These are phyloP conservation scores for Trichoderma oligosporum DNA, from an alignment of 2,329 filamentous ascomycete species.

Conservation along the genomic window DNA sequence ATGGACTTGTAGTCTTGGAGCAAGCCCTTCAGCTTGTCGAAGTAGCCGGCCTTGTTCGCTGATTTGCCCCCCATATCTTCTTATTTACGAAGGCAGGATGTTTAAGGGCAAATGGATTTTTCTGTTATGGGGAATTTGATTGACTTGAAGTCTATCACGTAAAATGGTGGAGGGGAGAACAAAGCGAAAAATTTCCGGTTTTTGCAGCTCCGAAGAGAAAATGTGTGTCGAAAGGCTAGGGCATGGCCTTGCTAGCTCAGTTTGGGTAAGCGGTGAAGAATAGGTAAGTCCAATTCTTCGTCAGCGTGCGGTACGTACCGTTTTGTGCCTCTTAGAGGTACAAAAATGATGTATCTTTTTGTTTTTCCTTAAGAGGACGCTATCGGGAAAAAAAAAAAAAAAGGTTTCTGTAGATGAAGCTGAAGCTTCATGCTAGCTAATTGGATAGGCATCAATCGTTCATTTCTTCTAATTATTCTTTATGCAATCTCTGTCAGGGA, in stretches of 20 bases:
- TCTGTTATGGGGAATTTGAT: slow-evolving; percentile 24
- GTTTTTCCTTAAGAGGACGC: not conserved
- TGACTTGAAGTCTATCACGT: slow-evolving; percentile 26
- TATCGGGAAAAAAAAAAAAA: slow-evolving; percentile 11
- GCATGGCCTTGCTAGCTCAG: slow-evolving; percentile 32
- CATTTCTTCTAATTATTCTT: not conserved
- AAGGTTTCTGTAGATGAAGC: slow-evolving; percentile 1
- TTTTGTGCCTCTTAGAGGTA: slow-evolving; percentile 5
- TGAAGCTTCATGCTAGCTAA: not conserved
- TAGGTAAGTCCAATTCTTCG: not conserved
- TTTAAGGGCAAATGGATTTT: slow-evolving; percentile 74
- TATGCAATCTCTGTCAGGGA: no score
- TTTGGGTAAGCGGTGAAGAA: slow-evolving; percentile 18
- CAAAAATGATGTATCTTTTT: slow-evolving; percentile 14
- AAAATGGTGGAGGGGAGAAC: slow-evolving; percentile 19
- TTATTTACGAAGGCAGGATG: slow-evolving; percentile 92
- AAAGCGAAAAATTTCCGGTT: slow-evolving; percentile 24
- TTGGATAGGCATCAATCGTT: not conserved
- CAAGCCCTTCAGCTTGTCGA: slow-evolving; percentile 98
- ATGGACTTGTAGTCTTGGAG: slow-evolving; percentile 95
- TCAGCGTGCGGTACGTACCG: slow-evolving; percentile 19
- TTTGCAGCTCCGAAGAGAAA: slow-evolving; percentile 26
- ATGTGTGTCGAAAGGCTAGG: slow-evolving; percentile 39
- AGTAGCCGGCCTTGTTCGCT: slow-evolving; percentile 91
- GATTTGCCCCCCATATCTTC: slow-evolving; percentile 99